These are phyloP conservation scores for Colletotrichum cereale DNA, from an alignment of 2,329 filamentous ascomycete genomes.

Conservation along the genomic window DNA sequence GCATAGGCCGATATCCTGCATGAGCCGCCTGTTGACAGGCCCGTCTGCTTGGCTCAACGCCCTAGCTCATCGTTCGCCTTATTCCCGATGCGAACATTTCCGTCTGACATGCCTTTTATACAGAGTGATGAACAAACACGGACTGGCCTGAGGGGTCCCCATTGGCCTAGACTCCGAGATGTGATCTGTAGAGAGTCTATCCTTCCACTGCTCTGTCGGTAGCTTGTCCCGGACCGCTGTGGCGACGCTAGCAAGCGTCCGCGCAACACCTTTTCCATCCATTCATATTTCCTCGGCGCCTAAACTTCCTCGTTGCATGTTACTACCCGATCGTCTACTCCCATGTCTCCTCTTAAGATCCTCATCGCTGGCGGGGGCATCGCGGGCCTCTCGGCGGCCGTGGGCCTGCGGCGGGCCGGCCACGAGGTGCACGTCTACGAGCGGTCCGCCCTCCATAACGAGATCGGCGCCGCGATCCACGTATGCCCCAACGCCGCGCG, in stretches of 20 bases:
- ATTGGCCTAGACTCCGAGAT: too few relatives aligned
- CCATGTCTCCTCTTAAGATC: constrained; percentile 31
- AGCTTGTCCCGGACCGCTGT: too few relatives aligned
- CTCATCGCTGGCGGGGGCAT: constrained; percentile 53
- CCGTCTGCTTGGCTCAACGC: background rate
- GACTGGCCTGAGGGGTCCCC: too few relatives aligned
- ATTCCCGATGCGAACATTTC: background rate
- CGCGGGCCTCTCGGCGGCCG: constrained; percentile 51
- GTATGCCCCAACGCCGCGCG: constrained; percentile 54
- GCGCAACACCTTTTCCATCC: too few relatives aligned
- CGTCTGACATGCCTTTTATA: too few relatives aligned
- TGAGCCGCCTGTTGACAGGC: background rate
- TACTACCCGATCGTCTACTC: too few relatives aligned
- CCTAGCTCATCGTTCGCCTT: background rate
- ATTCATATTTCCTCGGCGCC: too few relatives aligned
- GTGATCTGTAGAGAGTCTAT: too few relatives aligned
- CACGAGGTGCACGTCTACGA: constrained; percentile 52
- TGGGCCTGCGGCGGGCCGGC: constrained; percentile 50
- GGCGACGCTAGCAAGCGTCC: too few relatives aligned
- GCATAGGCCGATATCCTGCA: background rate
- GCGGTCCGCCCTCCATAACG: constrained; percentile 51
- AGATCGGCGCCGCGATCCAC: constrained; percentile 55
- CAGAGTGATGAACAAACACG: too few relatives aligned
- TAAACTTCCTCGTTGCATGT: background rate
- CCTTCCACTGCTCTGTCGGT: too few relatives aligned